Conservation (phyloP, 2,329 filamentous ascomycete species). For the Aurifilum marmelostoma region DNA sequence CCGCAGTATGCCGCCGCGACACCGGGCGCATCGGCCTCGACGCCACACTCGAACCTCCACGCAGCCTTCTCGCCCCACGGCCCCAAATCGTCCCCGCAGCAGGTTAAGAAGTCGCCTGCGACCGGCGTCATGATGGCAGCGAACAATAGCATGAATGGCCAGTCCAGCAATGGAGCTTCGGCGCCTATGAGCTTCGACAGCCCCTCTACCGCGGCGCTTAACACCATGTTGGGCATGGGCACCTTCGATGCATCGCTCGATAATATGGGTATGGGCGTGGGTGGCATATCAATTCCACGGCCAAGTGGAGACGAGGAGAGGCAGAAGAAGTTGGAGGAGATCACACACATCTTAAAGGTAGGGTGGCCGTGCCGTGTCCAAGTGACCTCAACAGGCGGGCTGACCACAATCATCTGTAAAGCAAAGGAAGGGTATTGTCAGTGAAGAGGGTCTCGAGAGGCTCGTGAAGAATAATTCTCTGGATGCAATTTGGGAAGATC, state of each 20-base stretch:
- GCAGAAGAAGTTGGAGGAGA: slow-evolving; percentile 55
- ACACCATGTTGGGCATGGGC: slow-evolving; percentile 58
- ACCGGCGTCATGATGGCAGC: slow-evolving; percentile 49
- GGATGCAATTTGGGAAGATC: slow-evolving; percentile 63
- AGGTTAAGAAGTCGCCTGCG: slow-evolving; percentile 66
- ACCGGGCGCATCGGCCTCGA: slow-evolving; percentile 70
- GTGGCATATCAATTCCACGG: slow-evolving; percentile 47
- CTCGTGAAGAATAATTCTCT: slow-evolving; percentile 70
- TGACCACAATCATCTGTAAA: slow-evolving; percentile 34
- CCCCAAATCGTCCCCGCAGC: slow-evolving; percentile 64
- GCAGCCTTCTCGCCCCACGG: slow-evolving; percentile 63
- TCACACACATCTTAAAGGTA: slow-evolving; percentile 55
- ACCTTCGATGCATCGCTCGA: slow-evolving; percentile 55
- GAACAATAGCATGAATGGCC: slow-evolving; percentile 33
- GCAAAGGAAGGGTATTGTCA: slow-evolving; percentile 64
- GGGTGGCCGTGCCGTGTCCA: slow-evolving; percentile 28
- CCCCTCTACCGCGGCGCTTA: slow-evolving; percentile 64
- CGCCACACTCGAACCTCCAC: slow-evolving; percentile 56
- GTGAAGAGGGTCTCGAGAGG: slow-evolving; percentile 74
- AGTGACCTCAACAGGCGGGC: slow-evolving; percentile 36
- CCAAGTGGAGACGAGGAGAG: slow-evolving; percentile 54
- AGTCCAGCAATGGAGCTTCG: slow-evolving; percentile 10
- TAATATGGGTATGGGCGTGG: slow-evolving; percentile 53
- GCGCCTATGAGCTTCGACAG: slow-evolving; percentile 61
- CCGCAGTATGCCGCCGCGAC: slow-evolving; percentile 60